A percentile compares a stretch with the other conserved stretches of the same genome.
Evolutionary conservation across 352 stramenopile genomes (phyloP).

Genomic region (Globisporangium recalcitrans): DNA sequence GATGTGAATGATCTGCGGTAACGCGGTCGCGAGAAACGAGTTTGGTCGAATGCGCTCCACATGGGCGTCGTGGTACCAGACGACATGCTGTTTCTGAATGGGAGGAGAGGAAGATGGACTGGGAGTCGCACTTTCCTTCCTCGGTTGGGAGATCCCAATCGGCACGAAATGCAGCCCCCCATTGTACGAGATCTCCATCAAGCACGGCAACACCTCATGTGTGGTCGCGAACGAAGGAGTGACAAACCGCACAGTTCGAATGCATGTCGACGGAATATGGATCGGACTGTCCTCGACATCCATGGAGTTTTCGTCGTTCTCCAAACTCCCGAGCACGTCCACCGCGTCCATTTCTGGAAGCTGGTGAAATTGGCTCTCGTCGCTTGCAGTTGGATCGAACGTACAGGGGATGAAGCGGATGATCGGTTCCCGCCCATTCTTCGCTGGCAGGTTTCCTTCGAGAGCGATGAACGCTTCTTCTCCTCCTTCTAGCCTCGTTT

Average conservation of each 20-base stretch:
- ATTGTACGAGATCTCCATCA: constrained; percentile 59
- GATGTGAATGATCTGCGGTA: constrained; percentile 37
- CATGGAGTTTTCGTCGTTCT: not conserved
- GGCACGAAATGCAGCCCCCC: constrained; percentile 36
- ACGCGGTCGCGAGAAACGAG: constrained; percentile 34
- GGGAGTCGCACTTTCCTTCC: not conserved
- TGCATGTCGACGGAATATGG: not conserved
- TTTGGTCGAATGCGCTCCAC: constrained; percentile 43
- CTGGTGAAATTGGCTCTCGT: not conserved
- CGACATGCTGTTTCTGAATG: constrained; percentile 24
- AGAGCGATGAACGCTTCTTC: constrained; percentile 33
- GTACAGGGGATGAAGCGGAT: constrained; percentile 36
- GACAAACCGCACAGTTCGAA: constrained; percentile 21
- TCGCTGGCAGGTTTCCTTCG: constrained; percentile 33
- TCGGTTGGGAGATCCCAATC: constrained; percentile 20
- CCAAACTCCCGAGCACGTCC: not conserved
- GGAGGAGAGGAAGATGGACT: not conserved
- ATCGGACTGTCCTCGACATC: not conserved
- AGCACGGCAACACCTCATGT: constrained; percentile 25
- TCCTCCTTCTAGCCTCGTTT: constrained; percentile 27
- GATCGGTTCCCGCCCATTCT: constrained; percentile 21
- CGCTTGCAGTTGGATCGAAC: constrained; percentile 4
- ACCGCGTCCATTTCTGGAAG: not conserved
- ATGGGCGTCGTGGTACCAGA: constrained; percentile 42
- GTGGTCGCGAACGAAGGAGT: constrained; percentile 21